These are phyloP conservation scores for Rubroshorea leprosula DNA, from an alignment of 345 rosid genomes.

Conservation along the genomic window DNA sequence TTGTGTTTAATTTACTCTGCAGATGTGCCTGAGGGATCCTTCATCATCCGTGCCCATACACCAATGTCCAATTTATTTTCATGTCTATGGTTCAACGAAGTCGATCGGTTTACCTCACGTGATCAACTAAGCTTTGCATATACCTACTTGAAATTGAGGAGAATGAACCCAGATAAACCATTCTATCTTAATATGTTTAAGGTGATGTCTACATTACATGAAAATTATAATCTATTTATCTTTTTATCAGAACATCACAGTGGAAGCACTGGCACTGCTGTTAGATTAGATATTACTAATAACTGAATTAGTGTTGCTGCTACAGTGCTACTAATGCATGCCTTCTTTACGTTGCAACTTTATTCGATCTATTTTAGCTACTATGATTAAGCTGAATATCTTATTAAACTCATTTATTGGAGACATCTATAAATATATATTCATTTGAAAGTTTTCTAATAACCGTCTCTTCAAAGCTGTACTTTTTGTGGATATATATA, in stretches of 20 bases:
- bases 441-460: too few relatives aligned
- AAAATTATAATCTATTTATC: not conserved
- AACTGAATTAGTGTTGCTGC: not conserved
- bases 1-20: constrained; percentile 23
- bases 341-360: not conserved
- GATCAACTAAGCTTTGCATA: constrained; percentile 96
- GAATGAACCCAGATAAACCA: constrained; percentile 62
- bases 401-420: too few relatives aligned
- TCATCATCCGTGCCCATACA: constrained; percentile 81
- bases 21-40: constrained; percentile 99
- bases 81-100: constrained; percentile 94
- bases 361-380: not conserved
- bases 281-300: not conserved
- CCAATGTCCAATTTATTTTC: constrained; percentile 94
- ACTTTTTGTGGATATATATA: not conserved
- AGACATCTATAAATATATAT: not conserved
- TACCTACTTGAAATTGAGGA: constrained; percentile 74
- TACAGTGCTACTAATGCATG: not conserved
- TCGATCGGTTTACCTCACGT: constrained; percentile 82
- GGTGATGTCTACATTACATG: constrained; percentile 31
- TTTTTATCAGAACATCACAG: not conserved
- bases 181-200: constrained; percentile 80
- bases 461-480: not conserved
- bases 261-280: not conserved
- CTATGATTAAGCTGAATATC: not conserved